Percentiles rank a stretch among this genome's conserved stretches.
These are phyloP conservation scores for Botrytis deweyae DNA, from an alignment of 2,329 filamentous ascomycete genomes.

Conservation along the genomic window DNA sequence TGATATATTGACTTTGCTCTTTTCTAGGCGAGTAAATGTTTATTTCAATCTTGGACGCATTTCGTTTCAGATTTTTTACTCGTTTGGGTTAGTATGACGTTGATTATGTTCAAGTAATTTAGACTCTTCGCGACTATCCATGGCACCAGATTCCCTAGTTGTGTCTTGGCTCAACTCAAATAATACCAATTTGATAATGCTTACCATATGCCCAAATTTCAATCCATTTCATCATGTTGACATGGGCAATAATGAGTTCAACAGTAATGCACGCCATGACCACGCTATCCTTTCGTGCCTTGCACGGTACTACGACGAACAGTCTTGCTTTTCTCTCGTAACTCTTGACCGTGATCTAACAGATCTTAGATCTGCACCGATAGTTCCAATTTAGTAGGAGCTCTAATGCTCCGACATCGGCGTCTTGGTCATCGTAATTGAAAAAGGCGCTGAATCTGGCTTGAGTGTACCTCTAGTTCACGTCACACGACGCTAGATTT, in stretches of 20 bases:
- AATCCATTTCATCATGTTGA: not conserved
- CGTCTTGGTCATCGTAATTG: not conserved
- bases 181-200: not conserved
- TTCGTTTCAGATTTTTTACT: not conserved
- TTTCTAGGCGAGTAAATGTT: not conserved
- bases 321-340: not conserved
- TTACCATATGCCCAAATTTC: not conserved
- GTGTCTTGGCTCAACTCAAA: not conserved
- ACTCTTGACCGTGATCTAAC: too few relatives aligned
- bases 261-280: not conserved
- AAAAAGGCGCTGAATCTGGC: not conserved
- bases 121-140: not conserved
- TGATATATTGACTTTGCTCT: not conserved
- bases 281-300: not conserved
- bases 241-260: too few relatives aligned
- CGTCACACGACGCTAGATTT: not conserved
- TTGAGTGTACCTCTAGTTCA: not conserved
- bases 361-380: too few relatives aligned
- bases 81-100: not conserved
- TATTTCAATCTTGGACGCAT: not conserved
- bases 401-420: not conserved
- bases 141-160: not conserved
- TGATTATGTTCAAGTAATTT: not conserved
- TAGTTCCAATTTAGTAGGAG: not conserved
- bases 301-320: not conserved